Conservation (phyloP, 2,329 filamentous ascomycete genomes). For the Hymenotorrendiella dingleyae region DNA sequence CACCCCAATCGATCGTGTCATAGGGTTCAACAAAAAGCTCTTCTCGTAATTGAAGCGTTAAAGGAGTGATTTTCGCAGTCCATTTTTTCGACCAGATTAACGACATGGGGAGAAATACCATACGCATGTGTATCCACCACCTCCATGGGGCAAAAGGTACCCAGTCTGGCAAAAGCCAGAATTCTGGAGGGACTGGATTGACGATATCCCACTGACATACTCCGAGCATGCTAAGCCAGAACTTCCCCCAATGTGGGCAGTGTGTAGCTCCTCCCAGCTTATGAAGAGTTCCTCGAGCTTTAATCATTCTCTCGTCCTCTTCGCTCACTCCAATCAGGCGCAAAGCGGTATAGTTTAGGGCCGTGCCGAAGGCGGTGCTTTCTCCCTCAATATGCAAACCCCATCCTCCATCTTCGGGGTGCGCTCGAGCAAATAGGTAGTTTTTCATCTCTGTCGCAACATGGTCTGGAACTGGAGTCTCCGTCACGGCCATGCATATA, state of each 20-base stretch:
- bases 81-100: conserved; percentile 83
- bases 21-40: conserved; percentile 80
- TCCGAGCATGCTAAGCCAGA: conserved; percentile 83
- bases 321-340: conserved; percentile 77
- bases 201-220: conserved; percentile 86
- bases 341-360: conserved; percentile 78
- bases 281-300: conserved; percentile 76
- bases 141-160: conserved; percentile 83
- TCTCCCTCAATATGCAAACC: conserved; percentile 92
- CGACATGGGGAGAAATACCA: conserved; percentile 90
- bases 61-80: conserved; percentile 66
- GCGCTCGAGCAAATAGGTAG: conserved; percentile 80
- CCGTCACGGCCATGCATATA: conserved; percentile 81
- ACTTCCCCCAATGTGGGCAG: conserved; percentile 93
- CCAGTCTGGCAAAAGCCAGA: conserved; percentile 93
- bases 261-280: conserved; percentile 78
- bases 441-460: conserved; percentile 85
- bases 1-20: conserved; percentile 69
- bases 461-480: conserved; percentile 75
- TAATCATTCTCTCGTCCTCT: conserved; percentile 79
- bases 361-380: conserved; percentile 84
- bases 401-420: conserved; percentile 92
- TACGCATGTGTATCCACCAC: conserved; percentile 98
- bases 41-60: conserved; percentile 66
- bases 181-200: conserved; percentile 86